Base-by-base conservation (phyloP, 2,329 filamentous ascomycete genomes). In the Claviceps sorghi region DNA sequence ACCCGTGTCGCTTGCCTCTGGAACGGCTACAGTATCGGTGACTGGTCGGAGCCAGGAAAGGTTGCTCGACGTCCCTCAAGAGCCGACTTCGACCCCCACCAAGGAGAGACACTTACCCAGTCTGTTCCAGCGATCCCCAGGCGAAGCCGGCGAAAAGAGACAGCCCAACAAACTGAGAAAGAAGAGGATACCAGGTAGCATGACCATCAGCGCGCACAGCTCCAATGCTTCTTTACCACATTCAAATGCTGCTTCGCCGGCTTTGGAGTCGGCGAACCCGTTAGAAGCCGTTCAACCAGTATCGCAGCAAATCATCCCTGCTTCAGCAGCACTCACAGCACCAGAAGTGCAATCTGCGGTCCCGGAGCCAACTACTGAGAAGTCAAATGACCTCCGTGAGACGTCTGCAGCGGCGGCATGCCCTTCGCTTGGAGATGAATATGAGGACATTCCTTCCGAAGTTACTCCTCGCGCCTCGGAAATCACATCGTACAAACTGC, bases 151-250 rank as follows among this genome's bases (percentile, higher is more conserved):
- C 40, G 83, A 83, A 56, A 82, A 78, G 60, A 79, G 86, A 46
- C 84, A 84, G 63, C 88, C 89, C 0, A 96, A 95, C 62, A 95
- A 96, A 67, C 72, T 98, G 50, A 86, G 84, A 66, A 97, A 97
- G 73, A 95, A 88, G 67, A 77, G 83, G 56, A 72, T 86, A 52
- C 83, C 86, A 0, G 83, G 82, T 43, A 88, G 86, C 61, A 70
- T 85, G 22, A 90, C 88, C 59, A 84, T 83, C 21, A 96, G 91
- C 64, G 90, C 91, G 0, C 89, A 95, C 57, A 96, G 90, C 63
- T 97, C 93, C 17, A 85, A 80, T 7, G 80, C 86, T 17, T 96
- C 90, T 8, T 72, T 95, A 17, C 65, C 71, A 6, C 64, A 66
- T 41, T 73, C 72, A 13, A 65, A 69, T 44, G 63, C 68, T 10